Evolutionary conservation across 1,139 yeast species (phyloP).

Genomic region (Geotrichum carabidarum): DNA sequence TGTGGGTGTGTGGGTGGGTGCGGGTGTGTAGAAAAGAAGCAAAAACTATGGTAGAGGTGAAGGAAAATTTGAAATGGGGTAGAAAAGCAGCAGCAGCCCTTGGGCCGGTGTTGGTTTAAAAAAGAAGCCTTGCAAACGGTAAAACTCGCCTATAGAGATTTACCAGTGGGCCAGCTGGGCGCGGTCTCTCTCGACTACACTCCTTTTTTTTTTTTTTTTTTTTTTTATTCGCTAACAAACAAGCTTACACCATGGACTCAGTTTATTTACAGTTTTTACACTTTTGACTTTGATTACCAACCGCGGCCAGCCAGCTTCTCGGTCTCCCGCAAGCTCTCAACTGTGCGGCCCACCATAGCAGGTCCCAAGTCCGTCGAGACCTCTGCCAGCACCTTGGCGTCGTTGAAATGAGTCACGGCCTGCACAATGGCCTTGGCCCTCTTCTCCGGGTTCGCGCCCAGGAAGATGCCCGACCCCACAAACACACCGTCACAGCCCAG

Average conservation of each 20-base stretch:
- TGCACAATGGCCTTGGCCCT: slow-evolving; percentile 77
- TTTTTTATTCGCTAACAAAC: too few species aligned
- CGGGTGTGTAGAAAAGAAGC: too few species aligned
- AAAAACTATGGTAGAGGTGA: too few species aligned
- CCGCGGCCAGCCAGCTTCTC: slow-evolving; percentile 53
- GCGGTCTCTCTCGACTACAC: too few species aligned
- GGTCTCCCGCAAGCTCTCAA: slow-evolving; percentile 45
- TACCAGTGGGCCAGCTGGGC: too few species aligned
- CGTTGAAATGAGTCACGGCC: slow-evolving; percentile 71
- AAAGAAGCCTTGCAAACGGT: too few species aligned
- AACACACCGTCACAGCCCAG: slow-evolving; percentile 89
- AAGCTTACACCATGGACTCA: neutral
- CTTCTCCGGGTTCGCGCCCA: slow-evolving; percentile 66
- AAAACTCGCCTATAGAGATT: too few species aligned
- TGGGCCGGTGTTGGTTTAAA: too few species aligned
- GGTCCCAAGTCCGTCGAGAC: slow-evolving; percentile 73
- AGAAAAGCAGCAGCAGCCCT: too few species aligned
- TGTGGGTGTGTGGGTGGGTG: too few species aligned
- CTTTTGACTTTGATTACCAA: slow-evolving; percentile 39
- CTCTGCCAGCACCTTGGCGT: slow-evolving; percentile 60
- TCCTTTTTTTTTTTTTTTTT: too few species aligned
- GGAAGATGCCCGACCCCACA: slow-evolving; percentile 87
- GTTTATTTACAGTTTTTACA: neutral
- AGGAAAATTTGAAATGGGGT: too few species aligned
- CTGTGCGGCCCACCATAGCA: slow-evolving; percentile 66